Evolutionary conservation across 805 yeast genomes (phyloP), one percentile per base, ranked within the genome.

Genomic region (Ogataea henricii): DNA sequence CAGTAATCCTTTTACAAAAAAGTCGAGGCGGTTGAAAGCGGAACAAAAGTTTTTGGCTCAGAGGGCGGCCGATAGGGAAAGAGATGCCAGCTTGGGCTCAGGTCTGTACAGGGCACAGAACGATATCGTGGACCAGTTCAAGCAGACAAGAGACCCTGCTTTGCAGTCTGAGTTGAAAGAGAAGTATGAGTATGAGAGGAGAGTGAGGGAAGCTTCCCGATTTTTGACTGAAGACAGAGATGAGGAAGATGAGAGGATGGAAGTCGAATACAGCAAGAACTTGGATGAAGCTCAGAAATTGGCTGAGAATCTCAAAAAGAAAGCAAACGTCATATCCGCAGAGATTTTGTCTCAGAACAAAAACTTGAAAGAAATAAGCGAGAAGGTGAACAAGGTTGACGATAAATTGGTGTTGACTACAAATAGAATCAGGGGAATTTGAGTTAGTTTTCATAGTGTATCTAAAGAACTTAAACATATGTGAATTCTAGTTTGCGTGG

Each of bases 211-310:
- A 32, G 86, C 95, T 2, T 71, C 79, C 48, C 71, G 81, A 54
- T 90, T 85, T 67, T 88, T 87, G 59, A 87, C 89, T 58, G 97
- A 89, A 62, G 87, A 86, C 41, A 65, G 61, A 17, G 97, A 92
- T 67, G 82, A 83, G 42, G 97, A 92, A 64, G 98, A 94, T 66
- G 96, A 90, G 59, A 94, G 84, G 56, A 80, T 89, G 80, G 98
- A 92, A 63, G 79, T 85, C 53, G 96, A 91, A 66, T 81, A 90
- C 56, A 91, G 90, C 45, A 70, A 78, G 53, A 94, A 94, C 60
- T 72, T 92, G 66, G 91, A 87, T 58, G 89, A 85, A 64, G 86
- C 94, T 41, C 77, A 79, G 10, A 76, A 75, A 34, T 79, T 85
- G 49, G 80, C 96, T 26, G 76, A 76, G 46, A 81, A 90, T 51